Conservation (phyloP, 176 grass and related monocot species). For the Oryza longistaminata region DNA sequence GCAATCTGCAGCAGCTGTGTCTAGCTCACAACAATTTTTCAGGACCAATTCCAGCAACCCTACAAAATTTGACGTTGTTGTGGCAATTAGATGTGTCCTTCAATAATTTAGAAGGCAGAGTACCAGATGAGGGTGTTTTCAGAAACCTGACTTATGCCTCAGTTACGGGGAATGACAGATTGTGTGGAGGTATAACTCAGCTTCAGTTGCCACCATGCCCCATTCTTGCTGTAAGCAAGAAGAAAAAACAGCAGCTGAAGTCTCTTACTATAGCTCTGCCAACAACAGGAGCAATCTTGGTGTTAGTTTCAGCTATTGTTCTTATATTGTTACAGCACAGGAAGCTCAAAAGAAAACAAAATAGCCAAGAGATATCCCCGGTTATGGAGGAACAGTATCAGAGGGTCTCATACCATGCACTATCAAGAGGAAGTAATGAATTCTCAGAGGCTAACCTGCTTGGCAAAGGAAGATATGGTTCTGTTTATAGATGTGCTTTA, state of each 20-base stretch:
- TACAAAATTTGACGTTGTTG: no score
- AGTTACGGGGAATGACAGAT: slow-evolving; percentile 5
- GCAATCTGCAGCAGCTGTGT: no score
- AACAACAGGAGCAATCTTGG: background rate
- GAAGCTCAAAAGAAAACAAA: background rate
- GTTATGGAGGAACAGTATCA: background rate
- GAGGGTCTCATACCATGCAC: background rate
- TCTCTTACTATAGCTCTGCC: background rate
- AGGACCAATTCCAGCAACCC: no score
- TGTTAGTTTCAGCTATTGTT: background rate
- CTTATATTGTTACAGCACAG: background rate
- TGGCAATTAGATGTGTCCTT: no score
- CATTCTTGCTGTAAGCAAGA: background rate
- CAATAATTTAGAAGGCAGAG: background rate
- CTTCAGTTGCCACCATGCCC: slow-evolving; percentile 29
- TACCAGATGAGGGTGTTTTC: slow-evolving; percentile 38
- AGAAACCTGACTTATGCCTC: background rate
- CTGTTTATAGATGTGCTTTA: background rate
- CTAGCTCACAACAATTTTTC: no score
- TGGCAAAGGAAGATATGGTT: background rate
- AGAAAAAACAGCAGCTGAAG: background rate
- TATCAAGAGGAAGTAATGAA: background rate
- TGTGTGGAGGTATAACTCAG: slow-evolving; percentile 45
- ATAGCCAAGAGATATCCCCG: background rate
- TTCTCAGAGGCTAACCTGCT: slow-evolving; percentile 17